Percentiles rank a stretch among this genome's conserved stretches.
Evolutionary conservation across 192 early-diverging fungal genomes (phyloP).

Genomic region (Tieghemiomyces parasiticus): DNA sequence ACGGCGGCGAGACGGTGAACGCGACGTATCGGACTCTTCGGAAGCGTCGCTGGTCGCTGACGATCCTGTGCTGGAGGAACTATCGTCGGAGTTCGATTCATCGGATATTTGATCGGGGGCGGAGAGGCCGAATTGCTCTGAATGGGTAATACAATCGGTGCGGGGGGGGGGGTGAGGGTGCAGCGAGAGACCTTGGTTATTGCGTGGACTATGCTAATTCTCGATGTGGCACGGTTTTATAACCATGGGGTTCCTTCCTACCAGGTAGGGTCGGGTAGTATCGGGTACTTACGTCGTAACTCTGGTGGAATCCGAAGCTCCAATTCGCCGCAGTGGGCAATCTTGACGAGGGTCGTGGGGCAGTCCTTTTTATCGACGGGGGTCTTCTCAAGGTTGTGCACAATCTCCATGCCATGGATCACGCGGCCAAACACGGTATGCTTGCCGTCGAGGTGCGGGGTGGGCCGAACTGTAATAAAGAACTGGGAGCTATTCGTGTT

Average conservation of each 20-base stretch:
- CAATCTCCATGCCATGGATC: slow-evolving; percentile 49
- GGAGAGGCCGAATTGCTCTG: not conserved
- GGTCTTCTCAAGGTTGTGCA: slow-evolving; percentile 63
- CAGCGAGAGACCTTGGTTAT: not conserved
- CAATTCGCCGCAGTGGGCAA: slow-evolving; percentile 81
- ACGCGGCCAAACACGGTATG: slow-evolving; percentile 37
- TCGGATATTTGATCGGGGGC: not conserved
- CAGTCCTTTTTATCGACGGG: slow-evolving; percentile 64
- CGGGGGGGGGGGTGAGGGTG: not conserved
- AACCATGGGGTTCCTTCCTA: not conserved
- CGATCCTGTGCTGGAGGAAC: not conserved
- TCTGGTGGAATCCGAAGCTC: slow-evolving; percentile 38
- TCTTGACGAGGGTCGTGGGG: slow-evolving; percentile 57
- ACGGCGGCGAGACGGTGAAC: not conserved
- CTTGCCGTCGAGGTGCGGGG: slow-evolving; percentile 62
- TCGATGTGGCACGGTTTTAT: too few species aligned
- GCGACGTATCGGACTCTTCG: not conserved
- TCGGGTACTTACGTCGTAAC: slow-evolving; percentile 14
- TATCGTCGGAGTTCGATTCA: not conserved
- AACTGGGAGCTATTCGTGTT: slow-evolving; percentile 83
- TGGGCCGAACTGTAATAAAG: slow-evolving; percentile 64
- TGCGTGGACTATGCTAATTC: not conserved
- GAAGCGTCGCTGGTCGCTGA: not conserved
- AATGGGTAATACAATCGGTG: not conserved
- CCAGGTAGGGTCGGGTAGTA: not conserved